These are phyloP conservation scores for Aspergillus vadensis DNA, from an alignment of 2,329 filamentous ascomycete genomes.

Conservation along the genomic window DNA sequence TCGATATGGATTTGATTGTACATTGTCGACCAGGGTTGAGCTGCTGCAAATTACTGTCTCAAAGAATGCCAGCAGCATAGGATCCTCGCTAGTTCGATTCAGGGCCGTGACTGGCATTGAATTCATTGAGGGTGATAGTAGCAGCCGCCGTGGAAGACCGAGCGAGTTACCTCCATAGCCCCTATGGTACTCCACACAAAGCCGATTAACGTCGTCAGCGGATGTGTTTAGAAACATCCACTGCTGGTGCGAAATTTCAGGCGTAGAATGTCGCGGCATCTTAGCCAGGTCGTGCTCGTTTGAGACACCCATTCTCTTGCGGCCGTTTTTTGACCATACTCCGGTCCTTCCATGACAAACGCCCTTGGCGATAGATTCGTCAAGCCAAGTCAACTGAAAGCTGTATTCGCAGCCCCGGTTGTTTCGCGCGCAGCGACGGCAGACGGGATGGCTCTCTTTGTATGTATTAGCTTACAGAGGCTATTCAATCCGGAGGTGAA, in stretches of 20 bases:
- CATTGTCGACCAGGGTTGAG: conserved; percentile 31
- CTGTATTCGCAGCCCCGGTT: conserved; percentile 22
- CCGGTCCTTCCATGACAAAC: conserved; percentile 27
- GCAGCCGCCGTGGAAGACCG: background rate
- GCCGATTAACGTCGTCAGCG: background rate
- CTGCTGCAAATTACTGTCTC: conserved; percentile 31
- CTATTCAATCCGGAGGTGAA: background rate
- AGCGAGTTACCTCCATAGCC: background rate
- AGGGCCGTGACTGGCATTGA: background rate
- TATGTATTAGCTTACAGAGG: background rate
- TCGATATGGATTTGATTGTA: conserved; percentile 31
- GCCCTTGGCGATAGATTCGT: conserved; percentile 29
- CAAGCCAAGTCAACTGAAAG: conserved; percentile 27
- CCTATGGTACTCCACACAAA: background rate
- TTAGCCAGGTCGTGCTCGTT: background rate
- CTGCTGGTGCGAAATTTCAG: background rate
- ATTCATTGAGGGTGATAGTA: background rate
- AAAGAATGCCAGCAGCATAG: conserved; percentile 27
- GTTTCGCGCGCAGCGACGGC: conserved; percentile 20
- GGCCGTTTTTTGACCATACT: background rate
- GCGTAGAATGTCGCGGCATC: background rate
- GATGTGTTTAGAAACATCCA: background rate
- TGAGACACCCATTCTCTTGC: background rate
- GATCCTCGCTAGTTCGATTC: conserved; percentile 12
- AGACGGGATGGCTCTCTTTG: conserved; percentile 23